Conservation (phyloP, 2,329 filamentous ascomycete species). For the Metarhizium guizhouense region DNA sequence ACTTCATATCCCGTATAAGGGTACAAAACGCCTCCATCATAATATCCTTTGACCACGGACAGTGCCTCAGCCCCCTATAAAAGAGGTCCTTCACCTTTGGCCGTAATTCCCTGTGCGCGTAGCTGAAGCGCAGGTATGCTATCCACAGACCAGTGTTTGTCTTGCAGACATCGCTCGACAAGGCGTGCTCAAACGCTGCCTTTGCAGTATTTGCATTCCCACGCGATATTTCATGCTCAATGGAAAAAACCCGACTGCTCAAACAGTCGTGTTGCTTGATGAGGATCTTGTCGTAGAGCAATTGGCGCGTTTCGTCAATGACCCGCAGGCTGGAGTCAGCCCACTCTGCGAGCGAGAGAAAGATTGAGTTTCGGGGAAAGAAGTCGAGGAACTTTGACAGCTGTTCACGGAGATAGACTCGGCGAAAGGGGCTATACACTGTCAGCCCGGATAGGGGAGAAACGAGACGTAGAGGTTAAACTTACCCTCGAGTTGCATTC, state of each 20-base stretch:
- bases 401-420: conserved; percentile 52
- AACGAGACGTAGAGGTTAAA: neutral
- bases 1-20: conserved; percentile 34
- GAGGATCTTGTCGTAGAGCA: conserved; percentile 47
- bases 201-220: conserved; percentile 41
- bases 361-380: conserved; percentile 70
- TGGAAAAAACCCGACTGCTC: conserved; percentile 37
- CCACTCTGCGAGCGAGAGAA: conserved; percentile 65
- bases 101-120: conserved; percentile 26
- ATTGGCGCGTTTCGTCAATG: conserved; percentile 65
- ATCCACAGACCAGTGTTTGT: conserved; percentile 38
- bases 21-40: conserved; percentile 43
- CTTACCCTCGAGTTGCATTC: conserved; percentile 52
- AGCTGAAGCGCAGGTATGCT: conserved; percentile 40
- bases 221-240: conserved; percentile 38
- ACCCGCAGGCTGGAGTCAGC: conserved; percentile 64
- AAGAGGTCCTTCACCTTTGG: conserved; percentile 37
- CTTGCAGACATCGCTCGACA: conserved; percentile 30
- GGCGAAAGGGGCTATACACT: conserved; percentile 51
- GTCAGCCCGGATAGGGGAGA: neutral
- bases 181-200: conserved; percentile 43
- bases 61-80: conserved; percentile 36
- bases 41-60: conserved; percentile 40
- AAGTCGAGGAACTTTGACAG: conserved; percentile 49
- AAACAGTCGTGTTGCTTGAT: conserved; percentile 29